Evolutionary conservation across 2,329 filamentous ascomycete genomes (phyloP), one percentile per base, ranked within the genome.

Genomic region (Hypomyces rosellus): DNA sequence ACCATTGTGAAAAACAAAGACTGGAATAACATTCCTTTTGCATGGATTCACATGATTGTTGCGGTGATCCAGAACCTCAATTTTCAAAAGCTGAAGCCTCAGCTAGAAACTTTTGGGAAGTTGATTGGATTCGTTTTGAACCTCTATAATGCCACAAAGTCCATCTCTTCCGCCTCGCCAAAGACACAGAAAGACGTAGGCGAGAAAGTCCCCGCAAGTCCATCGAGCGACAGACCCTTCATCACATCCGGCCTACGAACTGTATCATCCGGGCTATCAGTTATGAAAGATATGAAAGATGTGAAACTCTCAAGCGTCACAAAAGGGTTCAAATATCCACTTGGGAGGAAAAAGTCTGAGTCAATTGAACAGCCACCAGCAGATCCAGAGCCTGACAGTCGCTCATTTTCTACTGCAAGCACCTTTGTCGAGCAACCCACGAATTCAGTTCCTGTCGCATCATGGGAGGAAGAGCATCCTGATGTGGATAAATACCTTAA

Each of bases 51-150:
- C 3, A 22, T 38, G 2, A 50, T 46, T n/a, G 25, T 25, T 30
- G 30, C 14, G 8, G 36, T 50, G 22, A 34, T 50, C 11, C 20
- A 39, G 7, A 15, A 11, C 6, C 18, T 34, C 2, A 16, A 7
- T 16, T 46, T 46, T 14, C 13, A 46, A 6, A n/a, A 8, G 9
- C 5, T 46, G 4, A 30, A 37, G 13, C 14, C 20, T 14, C 40
- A 53, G 22, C 30, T 50, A 22, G 48, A 50, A 15, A 43, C 41
- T 34, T 20, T 53, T 8, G 33, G 51, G 30, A 53, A 46, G 14
- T 42, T 51, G 13, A 25, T 50, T 2, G 36, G 37, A 2, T 51
- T 34, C 25, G 44, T 53, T 22, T 30, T 44, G 2, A 34, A 43
- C 12, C 20, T 15, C 7, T 20, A 15, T 5, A n/a, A 15, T 15